These are phyloP conservation scores for Zea luxurians DNA, from an alignment of 176 grass and related monocot genomes.

Conservation along the genomic window DNA sequence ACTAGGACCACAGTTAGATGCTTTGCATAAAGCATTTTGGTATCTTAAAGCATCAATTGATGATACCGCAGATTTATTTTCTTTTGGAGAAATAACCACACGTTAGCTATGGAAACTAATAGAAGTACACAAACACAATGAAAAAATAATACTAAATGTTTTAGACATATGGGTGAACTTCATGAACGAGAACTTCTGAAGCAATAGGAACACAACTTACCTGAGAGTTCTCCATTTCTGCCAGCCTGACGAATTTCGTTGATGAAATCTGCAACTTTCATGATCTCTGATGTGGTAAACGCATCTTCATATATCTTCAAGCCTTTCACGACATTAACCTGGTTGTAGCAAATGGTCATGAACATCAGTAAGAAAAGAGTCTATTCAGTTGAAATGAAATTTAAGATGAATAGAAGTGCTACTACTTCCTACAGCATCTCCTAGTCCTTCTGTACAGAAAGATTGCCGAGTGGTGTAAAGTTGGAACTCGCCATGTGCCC, in stretches of 20 bases:
- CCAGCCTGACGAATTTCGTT: conserved; percentile 91
- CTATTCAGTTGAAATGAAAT: neutral
- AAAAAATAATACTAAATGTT: neutral
- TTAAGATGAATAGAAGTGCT: conserved; percentile 38
- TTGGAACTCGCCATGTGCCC: conserved; percentile 95
- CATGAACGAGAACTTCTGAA: conserved; percentile 1
- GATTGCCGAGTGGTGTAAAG: conserved; percentile 57
- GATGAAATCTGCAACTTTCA: conserved; percentile 72
- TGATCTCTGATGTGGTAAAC: conserved; percentile 81
- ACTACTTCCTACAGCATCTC: conserved; percentile 78
- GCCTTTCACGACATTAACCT: conserved; percentile 99
- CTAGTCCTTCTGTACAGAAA: conserved; percentile 69
- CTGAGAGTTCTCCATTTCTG: conserved; percentile 89
- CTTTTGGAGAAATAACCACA: neutral
- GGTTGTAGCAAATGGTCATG: conserved; percentile 40
- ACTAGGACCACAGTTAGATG: conserved; percentile 36
- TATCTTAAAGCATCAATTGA: conserved; percentile 32
- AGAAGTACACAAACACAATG: neutral
- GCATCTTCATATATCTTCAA: conserved; percentile 95
- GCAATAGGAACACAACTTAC: conserved; percentile 51
- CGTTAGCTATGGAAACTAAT: neutral
- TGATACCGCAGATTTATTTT: neutral
- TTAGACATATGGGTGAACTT: neutral
- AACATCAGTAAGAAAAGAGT: conserved; percentile 35
- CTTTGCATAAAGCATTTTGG: neutral